phyloP scores from a whole-genome alignment of 441 rosid genomes.

The Cnidoscolus chayamansa region DNA sequence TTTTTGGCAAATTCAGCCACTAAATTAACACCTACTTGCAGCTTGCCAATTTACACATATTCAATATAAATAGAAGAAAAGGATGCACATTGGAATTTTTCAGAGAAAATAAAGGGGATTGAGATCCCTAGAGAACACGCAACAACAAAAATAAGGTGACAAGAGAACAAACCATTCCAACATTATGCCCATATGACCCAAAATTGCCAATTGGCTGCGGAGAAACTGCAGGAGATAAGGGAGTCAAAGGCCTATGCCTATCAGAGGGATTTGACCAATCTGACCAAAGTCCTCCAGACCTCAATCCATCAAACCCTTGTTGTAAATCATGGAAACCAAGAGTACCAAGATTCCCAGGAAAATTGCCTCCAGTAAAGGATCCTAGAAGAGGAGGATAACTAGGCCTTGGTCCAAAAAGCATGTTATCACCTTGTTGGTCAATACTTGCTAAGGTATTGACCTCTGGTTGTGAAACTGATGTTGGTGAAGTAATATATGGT shows the following conservation, averaged over 20 bases:
- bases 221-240: conserved; percentile 48
- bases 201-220: conserved; percentile 62
- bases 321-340: conserved; percentile 68
- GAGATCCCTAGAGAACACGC: not conserved
- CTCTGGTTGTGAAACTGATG: conserved; percentile 48
- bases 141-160: conserved; percentile 2
- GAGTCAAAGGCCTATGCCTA: conserved; percentile 50
- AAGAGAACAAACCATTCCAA: conserved; percentile 51
- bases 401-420: conserved; percentile 47
- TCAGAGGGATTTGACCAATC: conserved; percentile 74
- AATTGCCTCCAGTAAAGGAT: conserved; percentile 44
- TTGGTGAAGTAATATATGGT: conserved; percentile 40
- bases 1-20: not conserved
- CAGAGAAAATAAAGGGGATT: not conserved
- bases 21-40: not conserved
- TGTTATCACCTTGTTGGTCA: conserved; percentile 43
- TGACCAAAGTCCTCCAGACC: conserved; percentile 76
- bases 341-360: conserved; percentile 51
- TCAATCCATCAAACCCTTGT: conserved; percentile 65
- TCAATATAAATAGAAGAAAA: not conserved
- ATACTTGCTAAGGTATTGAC: conserved; percentile 39
- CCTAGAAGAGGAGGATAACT: conserved; percentile 48
- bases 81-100: not conserved
- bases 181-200: conserved; percentile 61
- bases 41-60: not conserved